A percentile compares a stretch with the other conserved stretches of the same genome.
Conservation (phyloP, 139 green algal genomes). For the Coccomyxa sp. region DNA sequence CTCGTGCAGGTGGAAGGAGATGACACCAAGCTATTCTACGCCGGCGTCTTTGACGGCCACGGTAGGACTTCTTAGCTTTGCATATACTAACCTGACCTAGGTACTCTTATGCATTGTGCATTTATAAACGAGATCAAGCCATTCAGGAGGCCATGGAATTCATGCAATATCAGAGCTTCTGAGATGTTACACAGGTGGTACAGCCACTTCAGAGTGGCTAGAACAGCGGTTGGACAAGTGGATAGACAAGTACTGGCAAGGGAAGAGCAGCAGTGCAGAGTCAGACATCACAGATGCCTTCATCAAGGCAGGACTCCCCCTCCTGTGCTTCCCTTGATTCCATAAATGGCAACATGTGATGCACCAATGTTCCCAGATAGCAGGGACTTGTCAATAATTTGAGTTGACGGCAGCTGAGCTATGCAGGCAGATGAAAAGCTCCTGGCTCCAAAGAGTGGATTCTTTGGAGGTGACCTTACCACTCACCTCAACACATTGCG, state of each 20-base stretch:
- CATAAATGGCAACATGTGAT: neutral
- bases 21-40: conserved; percentile 13
- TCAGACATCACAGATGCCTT: conserved; percentile 35
- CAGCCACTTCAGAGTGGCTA: conserved; percentile 71
- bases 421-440: conserved; percentile 56
- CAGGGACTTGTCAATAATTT: too few relatives aligned
- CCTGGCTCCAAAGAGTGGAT: conserved; percentile 58
- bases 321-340: neutral
- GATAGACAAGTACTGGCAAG: conserved; percentile 58
- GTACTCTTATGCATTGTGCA: neutral
- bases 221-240: conserved; percentile 47
- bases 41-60: conserved; percentile 50
- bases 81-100: neutral
- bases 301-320: neutral
- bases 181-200: conserved; percentile 46
- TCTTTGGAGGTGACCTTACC: too few relatives aligned
- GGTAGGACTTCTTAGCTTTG: conserved; percentile 8
- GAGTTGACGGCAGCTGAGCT: too few relatives aligned
- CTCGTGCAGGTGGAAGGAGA: neutral
- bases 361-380: too few relatives aligned
- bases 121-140: neutral
- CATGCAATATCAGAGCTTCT: neutral
- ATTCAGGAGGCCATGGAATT: too few relatives aligned
- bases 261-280: conserved; percentile 25
- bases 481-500: too few relatives aligned